Evolutionary conservation across 1,284 basidiomycete species (phyloP), one percentile per base, ranked within the genome.

Genomic region (Ganoderma multipileum): DNA sequence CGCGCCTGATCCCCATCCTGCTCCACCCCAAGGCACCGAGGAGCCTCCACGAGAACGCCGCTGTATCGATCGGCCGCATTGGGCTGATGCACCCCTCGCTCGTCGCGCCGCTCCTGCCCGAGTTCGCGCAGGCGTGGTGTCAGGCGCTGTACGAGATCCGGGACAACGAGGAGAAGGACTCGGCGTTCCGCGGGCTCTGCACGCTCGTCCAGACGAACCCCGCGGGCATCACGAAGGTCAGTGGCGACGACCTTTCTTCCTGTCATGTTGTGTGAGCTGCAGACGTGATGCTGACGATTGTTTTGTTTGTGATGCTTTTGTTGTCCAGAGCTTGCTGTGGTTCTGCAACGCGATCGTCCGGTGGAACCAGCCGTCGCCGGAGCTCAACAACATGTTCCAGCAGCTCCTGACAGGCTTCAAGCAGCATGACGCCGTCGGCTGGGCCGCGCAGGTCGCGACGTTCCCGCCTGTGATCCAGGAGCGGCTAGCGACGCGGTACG

Each of bases 151-250:
- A 97, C 82, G 98, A 99, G 80, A 99, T 99, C 80, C 94, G 98
- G 75, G 98, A 99, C 79, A 99, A 99, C 78, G 97, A 99, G 75
- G 98, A 99, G 84, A 99, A 99, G 83, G 98, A 99, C 78, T 98
- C 96, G n/a, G 98, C 98, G 6, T 99, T 99, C 89, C 87, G 96
- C 68, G 98, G 98, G 2, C 89, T 99, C 76, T 99, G 98, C 82
- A 95, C 95, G 65, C 92, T 99, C 70, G 96, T 99, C 72, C 94
- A 97, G 81, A 89, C 90, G 62, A 99, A 99, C 79, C 97, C 97
- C 14, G 90, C 89, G 63, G 96, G 96, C 2, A 94, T 98, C 71
- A 89, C 94, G 61, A 94, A 94, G 86, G 95, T 93, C 26, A 39
- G 71, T 68, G 44, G 54, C 58, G 20, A 47, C 23, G 42, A 50